Percentiles rank a stretch among this genome's conserved stretches.
phyloP scores from a whole-genome alignment of 257 asterid species.

The Linaria vulgaris region DNA sequence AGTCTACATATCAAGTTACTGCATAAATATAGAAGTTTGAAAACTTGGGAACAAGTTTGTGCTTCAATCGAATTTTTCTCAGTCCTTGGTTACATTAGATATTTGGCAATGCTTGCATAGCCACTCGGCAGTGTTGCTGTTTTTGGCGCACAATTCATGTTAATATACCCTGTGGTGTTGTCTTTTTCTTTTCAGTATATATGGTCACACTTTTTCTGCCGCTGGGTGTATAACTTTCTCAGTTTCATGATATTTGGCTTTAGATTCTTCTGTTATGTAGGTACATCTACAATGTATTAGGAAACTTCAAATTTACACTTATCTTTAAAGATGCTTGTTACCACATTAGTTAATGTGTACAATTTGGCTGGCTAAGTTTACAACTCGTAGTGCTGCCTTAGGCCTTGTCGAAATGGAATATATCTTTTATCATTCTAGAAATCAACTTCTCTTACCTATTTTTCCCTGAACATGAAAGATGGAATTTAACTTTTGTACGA shows the following conservation, averaged over 20 bases:
- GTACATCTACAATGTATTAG: background rate
- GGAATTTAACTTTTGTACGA: slow-evolving; percentile 22
- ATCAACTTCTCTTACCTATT: slow-evolving; percentile 8
- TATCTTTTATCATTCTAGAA: slow-evolving; percentile 18
- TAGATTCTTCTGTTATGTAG: background rate
- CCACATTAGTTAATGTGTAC: background rate
- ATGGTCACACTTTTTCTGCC: background rate
- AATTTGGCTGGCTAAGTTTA: background rate
- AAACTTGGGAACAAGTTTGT: slow-evolving; percentile 8
- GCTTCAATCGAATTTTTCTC: background rate
- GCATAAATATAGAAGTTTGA: slow-evolving; percentile 27
- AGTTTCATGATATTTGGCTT: slow-evolving; percentile 4
- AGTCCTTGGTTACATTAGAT: slow-evolving; percentile 7
- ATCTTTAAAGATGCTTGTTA: slow-evolving; percentile 6
- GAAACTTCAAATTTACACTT: slow-evolving; percentile 11
- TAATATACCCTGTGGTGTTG: background rate
- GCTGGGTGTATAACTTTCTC: background rate
- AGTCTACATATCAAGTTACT: slow-evolving; percentile 28
- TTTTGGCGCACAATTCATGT: background rate
- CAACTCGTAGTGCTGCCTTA: slow-evolving; percentile 1
- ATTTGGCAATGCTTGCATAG: background rate
- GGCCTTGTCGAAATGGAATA: slow-evolving; percentile 16
- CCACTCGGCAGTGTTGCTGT: background rate
- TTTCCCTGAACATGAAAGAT: slow-evolving; percentile 13
- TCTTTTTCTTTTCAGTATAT: background rate